Base-by-base conservation (phyloP, 192 early-diverging fungal genomes). In the Chytriomyces hyalinus region DNA sequence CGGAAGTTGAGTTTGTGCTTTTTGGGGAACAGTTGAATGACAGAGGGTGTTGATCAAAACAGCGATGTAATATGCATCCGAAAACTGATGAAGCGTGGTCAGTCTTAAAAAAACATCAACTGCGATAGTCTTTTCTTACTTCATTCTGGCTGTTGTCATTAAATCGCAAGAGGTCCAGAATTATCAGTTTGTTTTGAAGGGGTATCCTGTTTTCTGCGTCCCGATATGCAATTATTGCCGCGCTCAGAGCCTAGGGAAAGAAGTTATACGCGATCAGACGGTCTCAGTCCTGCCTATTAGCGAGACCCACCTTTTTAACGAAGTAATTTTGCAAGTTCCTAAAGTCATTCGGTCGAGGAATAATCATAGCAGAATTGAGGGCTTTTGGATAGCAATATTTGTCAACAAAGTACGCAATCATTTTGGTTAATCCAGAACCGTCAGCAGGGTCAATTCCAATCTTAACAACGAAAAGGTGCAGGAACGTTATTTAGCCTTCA, bases 121-220 rank as follows among this genome's bases (percentile, higher is more conserved):
- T 64, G 10, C 6, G 26, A 13, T 53, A 24, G 44, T 24, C 69
- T 45, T 24, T n/a, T 4, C 63, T 81, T 83, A 88, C 87, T 77
- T 84, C 81, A 79, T 97, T 98, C 61, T 91, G 91, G 60, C 92
- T 91, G 77, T 98, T 99, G 82, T 98, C 96, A 81, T 99, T 99
- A 82, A 92, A 95, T 51, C 89, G 83, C 65, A 98, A 84, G n/a
- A 96, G 82, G 43, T 91, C 88, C 65, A 96, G 70, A 45, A 99
- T 70, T 43, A 95, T 85, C 8, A 87, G 76, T 0, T 93, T 88
- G 5, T 91, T 87, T 7, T 84, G 83, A 17, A 81, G 60, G 6
- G 92, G 93, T 1, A 92, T 86, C 57, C 89, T 82, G 24, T 89
- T 91, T 67, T 88, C 76, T 7, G 84, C 70, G 69, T 93, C 88